These are phyloP conservation scores for Nitzschia inconspicua DNA, from an alignment of 108 stramenopile genomes.

Conservation along the genomic window DNA sequence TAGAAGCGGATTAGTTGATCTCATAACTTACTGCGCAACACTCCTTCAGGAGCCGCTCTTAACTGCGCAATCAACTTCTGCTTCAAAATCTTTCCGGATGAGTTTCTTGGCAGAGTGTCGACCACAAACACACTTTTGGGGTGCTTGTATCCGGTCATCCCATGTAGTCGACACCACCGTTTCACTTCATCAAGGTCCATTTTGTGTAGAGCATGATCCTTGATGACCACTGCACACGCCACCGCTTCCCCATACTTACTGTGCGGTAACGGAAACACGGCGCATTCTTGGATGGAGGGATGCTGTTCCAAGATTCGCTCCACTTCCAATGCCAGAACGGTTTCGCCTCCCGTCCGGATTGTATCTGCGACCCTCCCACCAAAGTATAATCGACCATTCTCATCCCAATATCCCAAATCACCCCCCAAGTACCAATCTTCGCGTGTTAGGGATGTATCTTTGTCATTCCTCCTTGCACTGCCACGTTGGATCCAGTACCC, in stretches of 20 bases:
- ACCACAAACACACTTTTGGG: conserved; percentile 55
- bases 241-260: conserved; percentile 78
- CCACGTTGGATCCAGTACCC: conserved; percentile 90
- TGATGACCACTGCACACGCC: conserved; percentile 58
- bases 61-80: conserved; percentile 20
- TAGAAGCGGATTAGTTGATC: too few species aligned
- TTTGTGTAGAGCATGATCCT: background rate
- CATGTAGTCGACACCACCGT: conserved; percentile 42
- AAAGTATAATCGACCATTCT: conserved; percentile 58
- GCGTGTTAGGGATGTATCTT: background rate
- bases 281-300: conserved; percentile 49
- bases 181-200: conserved; percentile 9
- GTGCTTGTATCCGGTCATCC: conserved; percentile 70
- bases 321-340: conserved; percentile 84
- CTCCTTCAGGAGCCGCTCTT: too few species aligned
- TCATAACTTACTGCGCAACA: conserved; percentile 16
- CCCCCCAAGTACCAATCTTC: conserved; percentile 60
- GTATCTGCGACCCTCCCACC: conserved; percentile 76
- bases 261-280: conserved; percentile 71
- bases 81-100: conserved; percentile 78
- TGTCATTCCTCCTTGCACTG: conserved; percentile 9
- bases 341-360: conserved; percentile 91
- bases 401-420: conserved; percentile 72
- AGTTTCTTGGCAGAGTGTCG: conserved; percentile 57
- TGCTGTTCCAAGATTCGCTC: conserved; percentile 62